These are phyloP conservation scores for Ochromonas danica DNA, from an alignment of 108 stramenopile species.

Conservation along the genomic window DNA sequence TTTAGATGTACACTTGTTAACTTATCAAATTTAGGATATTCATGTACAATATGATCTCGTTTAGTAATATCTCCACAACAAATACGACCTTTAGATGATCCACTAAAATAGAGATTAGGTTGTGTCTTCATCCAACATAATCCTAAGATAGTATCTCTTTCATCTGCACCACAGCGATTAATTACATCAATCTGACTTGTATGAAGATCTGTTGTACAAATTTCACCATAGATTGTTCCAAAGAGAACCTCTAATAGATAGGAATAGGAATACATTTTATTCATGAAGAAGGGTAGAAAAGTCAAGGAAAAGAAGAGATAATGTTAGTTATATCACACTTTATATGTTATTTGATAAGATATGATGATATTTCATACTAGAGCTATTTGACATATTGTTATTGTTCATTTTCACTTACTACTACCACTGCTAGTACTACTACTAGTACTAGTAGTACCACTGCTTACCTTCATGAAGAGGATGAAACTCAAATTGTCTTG, in stretches of 20 bases:
- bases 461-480: background rate
- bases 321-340: too few species aligned
- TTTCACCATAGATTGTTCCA: background rate
- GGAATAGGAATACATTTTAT: too few species aligned
- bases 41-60: background rate
- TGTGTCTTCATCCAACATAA: background rate
- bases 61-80: background rate
- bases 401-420: too few species aligned
- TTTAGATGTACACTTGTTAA: background rate
- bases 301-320: too few species aligned
- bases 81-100: background rate
- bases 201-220: background rate
- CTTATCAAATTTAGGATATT: background rate
- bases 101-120: background rate
- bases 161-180: background rate
- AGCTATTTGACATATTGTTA: too few species aligned
- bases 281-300: too few species aligned
- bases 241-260: too few species aligned
- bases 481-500: slow-evolving; percentile 1
- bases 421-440: too few species aligned
- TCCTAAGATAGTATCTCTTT: background rate
- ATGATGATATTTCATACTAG: too few species aligned
- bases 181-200: background rate
- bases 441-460: too few species aligned
- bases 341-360: too few species aligned